Base-by-base conservation (phyloP, 495 filamentous ascomycete species). In the Jackrogersella multiformis region DNA sequence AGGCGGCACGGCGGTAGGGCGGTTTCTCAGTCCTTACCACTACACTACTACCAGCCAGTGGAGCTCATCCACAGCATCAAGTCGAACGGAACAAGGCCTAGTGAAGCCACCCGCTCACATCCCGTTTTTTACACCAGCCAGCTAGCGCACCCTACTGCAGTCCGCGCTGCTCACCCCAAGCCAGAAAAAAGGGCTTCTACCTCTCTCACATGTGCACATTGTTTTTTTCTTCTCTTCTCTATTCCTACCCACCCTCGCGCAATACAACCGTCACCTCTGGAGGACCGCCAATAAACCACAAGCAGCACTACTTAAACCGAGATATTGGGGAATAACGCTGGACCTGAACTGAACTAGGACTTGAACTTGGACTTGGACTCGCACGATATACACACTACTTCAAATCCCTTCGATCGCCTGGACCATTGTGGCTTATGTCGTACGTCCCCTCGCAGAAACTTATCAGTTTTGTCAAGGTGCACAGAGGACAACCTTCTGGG, bases 221-320 rank as follows among this genome's bases (percentile, higher is more conserved):
- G n/a, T n/a, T 39, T 46, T 45, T 61, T n/a, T 12, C 15, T 62
- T 20, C 34, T 51, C 30, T 48, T 56, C 48, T 41, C 57, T 49
- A 66, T 52, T 69, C 58, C 64, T 38, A 63, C 58, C 68, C 68
- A 71, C 68, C 68, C 46, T 71, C 68, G 68, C 64, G 58, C 68
- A 68, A 67, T 71, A 67, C 64, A 55, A 63, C 68, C 46, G 62
- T 66, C 52, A 58, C 48, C 52, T 38, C 57, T 58, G n/a, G 49
- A 57, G 48, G n/a, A 52, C 54, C 55, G 23, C 58, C 63, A 67
- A 67, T 67, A 68, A 45, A 64, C 58, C n/a, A n/a, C n/a, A 70
- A 66, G 38, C 36, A 46, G 16, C 48, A 55, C 23, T 28, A 20
- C 60, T 35, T 38, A 44, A 71, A 58, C 58, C 26, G 24, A 58